Evolutionary conservation across 1,284 basidiomycete species (phyloP).

Genomic region (Paramarasmius palmivorus): DNA sequence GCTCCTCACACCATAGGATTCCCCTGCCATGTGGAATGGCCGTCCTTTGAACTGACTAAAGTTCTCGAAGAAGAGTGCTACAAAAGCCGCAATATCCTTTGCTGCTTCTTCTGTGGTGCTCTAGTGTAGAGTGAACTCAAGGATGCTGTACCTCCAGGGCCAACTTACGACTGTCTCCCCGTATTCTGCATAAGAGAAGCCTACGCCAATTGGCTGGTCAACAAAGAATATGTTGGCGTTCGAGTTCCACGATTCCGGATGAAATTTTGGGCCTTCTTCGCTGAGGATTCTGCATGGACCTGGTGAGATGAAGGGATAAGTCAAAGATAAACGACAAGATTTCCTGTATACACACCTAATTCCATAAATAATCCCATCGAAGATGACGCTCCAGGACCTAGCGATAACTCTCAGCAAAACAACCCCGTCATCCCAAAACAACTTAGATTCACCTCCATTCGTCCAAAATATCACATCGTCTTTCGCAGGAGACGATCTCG

Average conservation of each 20-base stretch:
- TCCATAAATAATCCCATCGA: constrained; percentile 49
- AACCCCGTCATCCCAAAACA: background rate
- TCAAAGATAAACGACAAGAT: background rate
- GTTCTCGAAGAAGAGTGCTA: constrained; percentile 59
- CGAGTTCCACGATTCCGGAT: constrained; percentile 67
- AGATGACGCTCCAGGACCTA: constrained; percentile 48
- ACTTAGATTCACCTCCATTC: constrained; percentile 38
- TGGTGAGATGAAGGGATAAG: constrained; percentile 10
- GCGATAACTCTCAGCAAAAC: background rate
- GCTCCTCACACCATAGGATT: constrained; percentile 60
- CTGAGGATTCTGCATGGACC: constrained; percentile 53
- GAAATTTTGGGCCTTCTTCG: constrained; percentile 44
- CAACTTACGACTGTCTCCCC: constrained; percentile 58
- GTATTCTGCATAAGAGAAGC: constrained; percentile 74
- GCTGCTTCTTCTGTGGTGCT: constrained; percentile 53
- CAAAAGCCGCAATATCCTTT: constrained; percentile 53
- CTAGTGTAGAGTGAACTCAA: constrained; percentile 17
- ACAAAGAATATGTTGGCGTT: constrained; percentile 74
- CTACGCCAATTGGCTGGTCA: constrained; percentile 65
- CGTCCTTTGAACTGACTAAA: constrained; percentile 54
- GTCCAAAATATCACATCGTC: constrained; percentile 61
- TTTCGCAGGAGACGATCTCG: constrained; percentile 50
- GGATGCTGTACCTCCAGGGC: background rate
- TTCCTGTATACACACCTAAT: constrained; percentile 34
- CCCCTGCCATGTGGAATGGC: constrained; percentile 71